Evolutionary conservation across 2,329 filamentous ascomycete species (phyloP).

Genomic region (Ustilaginoidea virens): DNA sequence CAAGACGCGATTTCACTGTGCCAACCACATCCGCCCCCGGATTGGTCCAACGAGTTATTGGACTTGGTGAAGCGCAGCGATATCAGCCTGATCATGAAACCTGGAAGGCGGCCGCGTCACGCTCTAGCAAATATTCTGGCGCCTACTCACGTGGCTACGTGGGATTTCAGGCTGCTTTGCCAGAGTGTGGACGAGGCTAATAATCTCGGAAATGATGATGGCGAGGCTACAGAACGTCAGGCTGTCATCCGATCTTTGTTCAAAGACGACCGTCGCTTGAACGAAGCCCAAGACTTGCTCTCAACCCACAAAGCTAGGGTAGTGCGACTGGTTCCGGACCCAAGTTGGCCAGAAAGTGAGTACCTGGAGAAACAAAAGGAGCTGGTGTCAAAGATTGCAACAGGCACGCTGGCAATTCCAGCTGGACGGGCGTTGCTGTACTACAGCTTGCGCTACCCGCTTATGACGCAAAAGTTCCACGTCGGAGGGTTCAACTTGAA

Average conservation of each 20-base stretch:
- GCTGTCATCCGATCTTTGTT: slow-evolving; percentile 77
- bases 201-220: slow-evolving; percentile 53
- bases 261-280: slow-evolving; percentile 75
- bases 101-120: slow-evolving; percentile 15
- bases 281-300: slow-evolving; percentile 73
- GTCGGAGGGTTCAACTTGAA: slow-evolving; percentile 84
- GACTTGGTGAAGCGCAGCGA: slow-evolving; percentile 70
- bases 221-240: slow-evolving; percentile 70
- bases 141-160: slow-evolving; percentile 48
- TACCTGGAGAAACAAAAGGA: slow-evolving; percentile 87
- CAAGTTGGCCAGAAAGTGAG: slow-evolving; percentile 70
- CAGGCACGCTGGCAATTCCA: slow-evolving; percentile 77
- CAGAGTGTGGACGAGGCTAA: slow-evolving; percentile 45
- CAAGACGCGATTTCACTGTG: slow-evolving; percentile 75
- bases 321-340: slow-evolving; percentile 60
- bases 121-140: slow-evolving; percentile 26
- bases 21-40: slow-evolving; percentile 64
- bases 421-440: slow-evolving; percentile 76
- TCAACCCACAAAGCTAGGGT: slow-evolving; percentile 69
- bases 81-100: slow-evolving; percentile 49
- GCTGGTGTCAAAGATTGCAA: slow-evolving; percentile 71
- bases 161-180: slow-evolving; percentile 70
- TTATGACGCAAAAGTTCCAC: slow-evolving; percentile 83
- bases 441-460: slow-evolving; percentile 72
- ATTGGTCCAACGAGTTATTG: slow-evolving; percentile 58